Evolutionary conservation across 805 yeast species (phyloP).

Genomic region (Phaffomyces opuntiae): DNA sequence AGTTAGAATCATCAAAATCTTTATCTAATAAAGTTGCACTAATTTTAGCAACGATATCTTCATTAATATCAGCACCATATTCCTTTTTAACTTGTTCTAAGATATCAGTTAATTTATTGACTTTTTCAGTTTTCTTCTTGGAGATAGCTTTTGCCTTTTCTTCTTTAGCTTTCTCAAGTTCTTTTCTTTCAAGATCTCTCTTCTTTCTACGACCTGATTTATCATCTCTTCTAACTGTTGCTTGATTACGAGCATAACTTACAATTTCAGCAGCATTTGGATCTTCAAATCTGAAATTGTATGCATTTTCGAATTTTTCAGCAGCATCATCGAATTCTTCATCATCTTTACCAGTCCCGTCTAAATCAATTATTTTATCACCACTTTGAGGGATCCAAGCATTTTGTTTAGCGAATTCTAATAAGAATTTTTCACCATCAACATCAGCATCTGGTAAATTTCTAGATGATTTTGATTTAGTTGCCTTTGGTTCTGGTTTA

Average conservation of each 20-base stretch:
- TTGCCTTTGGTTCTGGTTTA: slow-evolving; percentile 10
- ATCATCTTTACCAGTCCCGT: slow-evolving; percentile 45
- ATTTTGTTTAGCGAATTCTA: slow-evolving; percentile 62
- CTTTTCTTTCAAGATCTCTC: slow-evolving; percentile 64
- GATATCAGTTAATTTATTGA: slow-evolving; percentile 71
- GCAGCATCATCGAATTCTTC: slow-evolving; percentile 90
- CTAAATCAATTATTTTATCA: slow-evolving; percentile 50
- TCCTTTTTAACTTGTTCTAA: slow-evolving; percentile 34
- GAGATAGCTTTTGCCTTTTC: slow-evolving; percentile 55
- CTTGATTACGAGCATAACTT: slow-evolving; percentile 91
- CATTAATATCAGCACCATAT: slow-evolving; percentile 43
- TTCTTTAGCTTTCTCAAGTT: slow-evolving; percentile 41
- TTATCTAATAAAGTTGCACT: slow-evolving; percentile 74
- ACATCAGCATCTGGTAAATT: slow-evolving; percentile 57
- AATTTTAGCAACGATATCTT: slow-evolving; percentile 53
- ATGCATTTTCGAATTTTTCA: slow-evolving; percentile 85
- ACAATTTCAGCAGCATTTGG: slow-evolving; percentile 86
- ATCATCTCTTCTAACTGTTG: slow-evolving; percentile 79
- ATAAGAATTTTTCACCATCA: slow-evolving; percentile 64
- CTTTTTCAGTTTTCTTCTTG: slow-evolving; percentile 67
- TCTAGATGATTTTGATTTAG: slow-evolving; percentile 21
- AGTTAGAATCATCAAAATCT: slow-evolving; percentile 83
- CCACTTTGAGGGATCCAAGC: slow-evolving; percentile 85
- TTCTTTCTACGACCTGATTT: slow-evolving; percentile 71
- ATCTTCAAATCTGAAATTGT: slow-evolving; percentile 92